Percentiles rank a stretch among this genome's conserved stretches.
phyloP scores from a whole-genome alignment of 2,329 filamentous ascomycete species.

The Fusarium subtropicale region DNA sequence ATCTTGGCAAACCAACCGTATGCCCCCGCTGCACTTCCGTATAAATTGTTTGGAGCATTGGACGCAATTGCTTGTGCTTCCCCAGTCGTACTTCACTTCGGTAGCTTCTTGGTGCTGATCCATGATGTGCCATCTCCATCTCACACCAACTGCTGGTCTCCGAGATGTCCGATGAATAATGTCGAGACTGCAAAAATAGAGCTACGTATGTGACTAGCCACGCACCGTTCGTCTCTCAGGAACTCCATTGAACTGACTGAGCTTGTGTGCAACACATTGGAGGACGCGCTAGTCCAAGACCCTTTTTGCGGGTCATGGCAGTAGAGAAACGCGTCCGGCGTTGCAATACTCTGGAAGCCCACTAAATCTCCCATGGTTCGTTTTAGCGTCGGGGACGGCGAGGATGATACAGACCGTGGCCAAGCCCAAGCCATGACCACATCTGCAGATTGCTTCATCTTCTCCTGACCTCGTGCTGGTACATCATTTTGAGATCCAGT shows the following conservation, averaged over 20 bases:
- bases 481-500: slow-evolving; percentile 34
- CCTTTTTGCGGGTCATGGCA: slow-evolving; percentile 35
- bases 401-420: slow-evolving; percentile 35
- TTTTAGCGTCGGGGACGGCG: slow-evolving; percentile 44
- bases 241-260: slow-evolving; percentile 11
- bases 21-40: slow-evolving; percentile 36
- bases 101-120: slow-evolving; percentile 2
- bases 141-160: slow-evolving; percentile 2
- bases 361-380: slow-evolving; percentile 40
- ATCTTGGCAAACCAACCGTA: slow-evolving; percentile 34
- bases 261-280: slow-evolving; percentile 14
- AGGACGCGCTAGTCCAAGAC: slow-evolving; percentile 35
- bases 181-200: slow-evolving; percentile 3
- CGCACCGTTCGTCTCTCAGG: slow-evolving; percentile 5
- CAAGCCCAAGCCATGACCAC: slow-evolving; percentile 32
- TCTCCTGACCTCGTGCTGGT: slow-evolving; percentile 34
- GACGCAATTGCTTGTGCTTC: slow-evolving; percentile 18
- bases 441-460: slow-evolving; percentile 43
- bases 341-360: slow-evolving; percentile 33
- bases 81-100: slow-evolving; percentile 21
- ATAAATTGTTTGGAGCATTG: slow-evolving; percentile 35
- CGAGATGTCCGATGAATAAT: not conserved
- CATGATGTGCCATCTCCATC: slow-evolving; percentile 26
- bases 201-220: not conserved
- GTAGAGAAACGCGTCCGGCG: slow-evolving; percentile 35